Base-by-base conservation (phyloP, 345 rosid species). In the Sisymbrium altissimum region DNA sequence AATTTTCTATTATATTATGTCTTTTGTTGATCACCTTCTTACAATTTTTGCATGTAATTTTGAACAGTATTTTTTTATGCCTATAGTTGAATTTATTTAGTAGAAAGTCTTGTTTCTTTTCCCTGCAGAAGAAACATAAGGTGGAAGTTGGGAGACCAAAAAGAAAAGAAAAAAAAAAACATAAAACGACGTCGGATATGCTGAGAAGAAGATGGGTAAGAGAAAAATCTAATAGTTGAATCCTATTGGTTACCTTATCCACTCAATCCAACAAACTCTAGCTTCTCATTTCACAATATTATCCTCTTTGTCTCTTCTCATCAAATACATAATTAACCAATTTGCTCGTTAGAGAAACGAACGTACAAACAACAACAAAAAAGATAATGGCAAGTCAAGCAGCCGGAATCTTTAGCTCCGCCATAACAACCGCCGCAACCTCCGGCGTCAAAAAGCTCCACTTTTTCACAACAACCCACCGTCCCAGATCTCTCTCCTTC, bases 331-430 rank as follows among this genome's bases (percentile, higher is more conserved):
- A 33, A 41, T 6, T 32, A 56, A 67, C 5, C 66, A 66, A 45
- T 41, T 32, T 40, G 6, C 40, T 23, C 71, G 40, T 59, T 64
- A n/a, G 41, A 35, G 15, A 61, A 43, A 9, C 50, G 46, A 30
- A 27, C 60, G 0, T 6, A 11, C 44, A 21, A 17, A 13, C 4
- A 32, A 38, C 15, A 29, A 11, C 44, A 21, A 17, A 13, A 5
- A 32, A 38, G 19, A 29, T 35, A 48, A 86, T 89, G 97, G 93
- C 93, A 80, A 78, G 89, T 45, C 93, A 86, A 83, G 84, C 95
- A 40, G 81, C 93, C 27, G 84, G 83, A 38, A 75, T 86, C 83
- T 82, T 87, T 75, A 81, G 82, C 69, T 83, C 88, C n/a, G 74
- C 86, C 62, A 49, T 88, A 70, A 73, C 83, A 59, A 70, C 89